These are phyloP conservation scores for Diophrys sp. DNA, from an alignment of 73 alveolate genomes.

Conservation along the genomic window DNA sequence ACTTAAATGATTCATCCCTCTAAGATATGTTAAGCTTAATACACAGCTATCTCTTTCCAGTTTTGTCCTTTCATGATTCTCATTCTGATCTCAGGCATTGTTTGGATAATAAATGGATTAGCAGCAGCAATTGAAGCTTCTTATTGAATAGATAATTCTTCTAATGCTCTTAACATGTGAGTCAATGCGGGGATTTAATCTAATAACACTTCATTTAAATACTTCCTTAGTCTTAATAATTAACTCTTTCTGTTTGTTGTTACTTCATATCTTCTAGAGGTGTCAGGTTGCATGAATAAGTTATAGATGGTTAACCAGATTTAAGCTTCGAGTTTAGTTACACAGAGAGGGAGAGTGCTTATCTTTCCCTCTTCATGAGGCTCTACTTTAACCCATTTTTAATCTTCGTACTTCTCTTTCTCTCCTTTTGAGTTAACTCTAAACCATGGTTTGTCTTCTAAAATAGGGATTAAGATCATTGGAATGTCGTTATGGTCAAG, in stretches of 20 bases:
- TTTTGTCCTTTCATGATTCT: slow-evolving; percentile 58
- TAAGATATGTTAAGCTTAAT: slow-evolving; percentile 56
- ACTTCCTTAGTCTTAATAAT: slow-evolving; percentile 94
- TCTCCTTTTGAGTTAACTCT: slow-evolving; percentile 78
- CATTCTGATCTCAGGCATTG: slow-evolving; percentile 73
- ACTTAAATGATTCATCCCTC: too few species aligned
- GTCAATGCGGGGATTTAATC: slow-evolving; percentile 97
- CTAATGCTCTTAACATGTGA: slow-evolving; percentile 93
- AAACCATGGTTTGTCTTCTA: slow-evolving; percentile 98
- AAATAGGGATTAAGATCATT: slow-evolving; percentile 94
- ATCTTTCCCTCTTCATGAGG: slow-evolving; percentile 65
- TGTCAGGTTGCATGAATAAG: slow-evolving; percentile 95
- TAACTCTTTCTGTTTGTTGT: slow-evolving; percentile 92
- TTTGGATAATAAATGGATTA: slow-evolving; percentile 68
- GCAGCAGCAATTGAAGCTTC: slow-evolving; percentile 48
- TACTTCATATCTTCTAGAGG: slow-evolving; percentile 96
- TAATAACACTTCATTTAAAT: slow-evolving; percentile 92
- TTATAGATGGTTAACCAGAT: slow-evolving; percentile 97
- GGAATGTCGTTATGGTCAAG: slow-evolving; percentile 98
- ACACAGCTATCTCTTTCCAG: slow-evolving; percentile 78
- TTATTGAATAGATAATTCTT: slow-evolving; percentile 75
- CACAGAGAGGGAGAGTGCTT: too few species aligned
- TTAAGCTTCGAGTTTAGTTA: slow-evolving; percentile 94
- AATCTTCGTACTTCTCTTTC: slow-evolving; percentile 89
- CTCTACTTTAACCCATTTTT: slow-evolving; percentile 74